These are phyloP conservation scores for Cystobasidiaceae sp. DNA, from an alignment of 1,284 basidiomycete genomes.

Conservation along the genomic window DNA sequence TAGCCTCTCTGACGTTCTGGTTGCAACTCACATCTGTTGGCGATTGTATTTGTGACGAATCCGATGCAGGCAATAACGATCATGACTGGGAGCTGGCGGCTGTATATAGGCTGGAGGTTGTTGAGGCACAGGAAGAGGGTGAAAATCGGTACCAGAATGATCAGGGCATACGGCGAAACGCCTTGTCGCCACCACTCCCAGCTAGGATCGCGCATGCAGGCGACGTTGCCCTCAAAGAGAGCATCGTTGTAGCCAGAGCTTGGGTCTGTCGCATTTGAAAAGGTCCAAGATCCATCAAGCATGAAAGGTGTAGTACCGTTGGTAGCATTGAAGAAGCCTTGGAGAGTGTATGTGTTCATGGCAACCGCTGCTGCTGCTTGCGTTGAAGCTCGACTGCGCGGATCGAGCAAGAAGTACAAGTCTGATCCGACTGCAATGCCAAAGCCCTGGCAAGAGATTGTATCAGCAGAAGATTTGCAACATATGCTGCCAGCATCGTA, in stretches of 20 bases:
- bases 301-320: slow-evolving; percentile 11
- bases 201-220: slow-evolving; percentile 62
- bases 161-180: slow-evolving; percentile 68
- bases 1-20: neutral
- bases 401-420: slow-evolving; percentile 72
- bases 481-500: slow-evolving; percentile 41
- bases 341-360: slow-evolving; percentile 51
- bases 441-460: slow-evolving; percentile 56
- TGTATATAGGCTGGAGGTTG: slow-evolving; percentile 68
- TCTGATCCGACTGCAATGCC: slow-evolving; percentile 83
- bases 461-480: slow-evolving; percentile 33
- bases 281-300: slow-evolving; percentile 68
- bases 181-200: slow-evolving; percentile 72
- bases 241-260: slow-evolving; percentile 36
- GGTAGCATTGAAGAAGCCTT: slow-evolving; percentile 45
- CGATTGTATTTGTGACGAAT: slow-evolving; percentile 55
- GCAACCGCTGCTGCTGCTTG: too few species aligned
- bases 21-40: slow-evolving; percentile 31
- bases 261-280: slow-evolving; percentile 55
- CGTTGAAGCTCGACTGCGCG: slow-evolving; percentile 55
- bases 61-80: slow-evolving; percentile 74
- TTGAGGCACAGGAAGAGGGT: slow-evolving; percentile 65
- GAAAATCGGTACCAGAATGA: slow-evolving; percentile 76
- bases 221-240: slow-evolving; percentile 43
- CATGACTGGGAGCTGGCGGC: slow-evolving; percentile 71